phyloP scores from a whole-genome alignment of 129 eudicot genomes.

The Mikania micrantha region DNA sequence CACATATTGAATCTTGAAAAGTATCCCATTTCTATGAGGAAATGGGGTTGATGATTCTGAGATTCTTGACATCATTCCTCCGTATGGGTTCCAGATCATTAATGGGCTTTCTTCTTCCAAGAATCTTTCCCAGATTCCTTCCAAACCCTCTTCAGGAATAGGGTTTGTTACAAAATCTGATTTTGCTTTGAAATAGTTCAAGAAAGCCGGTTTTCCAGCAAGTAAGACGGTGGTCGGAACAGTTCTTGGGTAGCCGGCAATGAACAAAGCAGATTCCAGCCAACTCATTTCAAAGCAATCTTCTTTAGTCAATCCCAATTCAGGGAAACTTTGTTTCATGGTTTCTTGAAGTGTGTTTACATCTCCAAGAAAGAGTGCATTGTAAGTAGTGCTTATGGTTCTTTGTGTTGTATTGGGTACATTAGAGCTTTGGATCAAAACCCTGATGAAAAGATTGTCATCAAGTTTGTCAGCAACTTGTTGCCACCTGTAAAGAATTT shows the following conservation, averaged over 20 bases:
- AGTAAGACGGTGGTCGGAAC: slow-evolving; percentile 1
- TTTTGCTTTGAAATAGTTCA: slow-evolving; percentile 12
- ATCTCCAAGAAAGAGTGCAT: slow-evolving; percentile 6
- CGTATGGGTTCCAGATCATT: slow-evolving; percentile 6
- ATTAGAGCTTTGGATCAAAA: background rate
- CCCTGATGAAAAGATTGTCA: slow-evolving; percentile 9
- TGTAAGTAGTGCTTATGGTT: background rate
- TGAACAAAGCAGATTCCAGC: background rate
- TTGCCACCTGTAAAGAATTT: background rate
- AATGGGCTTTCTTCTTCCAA: slow-evolving; percentile 10
- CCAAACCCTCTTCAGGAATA: background rate
- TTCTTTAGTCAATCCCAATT: slow-evolving; percentile 1
- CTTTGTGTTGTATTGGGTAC: background rate
- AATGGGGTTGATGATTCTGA: slow-evolving; percentile 4
- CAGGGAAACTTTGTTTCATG: slow-evolving; percentile 7
- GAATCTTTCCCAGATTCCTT: slow-evolving; percentile 10
- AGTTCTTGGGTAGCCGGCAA: background rate
- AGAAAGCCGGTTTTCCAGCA: slow-evolving; percentile 1
- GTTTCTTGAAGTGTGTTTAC: background rate
- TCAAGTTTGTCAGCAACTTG: slow-evolving; percentile 7
- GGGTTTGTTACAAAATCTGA: slow-evolving; percentile 11
- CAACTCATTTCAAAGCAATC: slow-evolving; percentile 13
- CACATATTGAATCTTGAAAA: slow-evolving; percentile 3
- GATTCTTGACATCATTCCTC: slow-evolving; percentile 8
- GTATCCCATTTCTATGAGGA: slow-evolving; percentile 1